Base-by-base conservation (phyloP, 208 protist genomes). In the Phytomonas sp. region DNA sequence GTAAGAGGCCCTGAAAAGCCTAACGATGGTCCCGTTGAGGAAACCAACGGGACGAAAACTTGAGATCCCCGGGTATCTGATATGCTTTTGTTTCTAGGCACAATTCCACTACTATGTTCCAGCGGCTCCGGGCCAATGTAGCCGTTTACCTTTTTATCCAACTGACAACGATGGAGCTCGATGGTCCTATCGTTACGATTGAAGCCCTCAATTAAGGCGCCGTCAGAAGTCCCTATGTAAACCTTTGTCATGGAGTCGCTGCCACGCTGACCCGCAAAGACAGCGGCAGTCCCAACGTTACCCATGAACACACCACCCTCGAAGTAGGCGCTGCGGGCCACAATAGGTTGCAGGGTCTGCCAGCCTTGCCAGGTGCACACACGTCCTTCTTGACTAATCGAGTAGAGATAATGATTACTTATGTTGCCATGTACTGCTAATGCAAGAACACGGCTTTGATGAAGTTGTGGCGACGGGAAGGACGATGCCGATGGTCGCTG, bases 241-340 rank as follows among this genome's bases (percentile, higher is more conserved):
- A 93, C 84, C 52, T 84, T 74, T 36, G 79, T 86, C 73, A 93
- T 83, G 7, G 84, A 81, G 67, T 87, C 84, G 5, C 80, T 80
- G 40, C 75, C 82, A 6, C 75, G 66, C 59, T 71, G 74, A 36
- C 75, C 66, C 14, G 81, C 78, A 68, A 90, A 87, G 61, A 67
- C 75, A 2, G 87, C 84, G 40, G 73, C 71, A 33, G 75, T 82
- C 66, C 69, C 79, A 34, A 79, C 73, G 63, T 67, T 77, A 40
- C 83, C 83, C 73, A 86, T 78, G 3, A 75, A 62, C n/a, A 72
- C 71, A 60, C 77, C 84, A n/a, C 75, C 72, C 40, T 49, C 40
- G 4, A 84, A 52, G 71, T 80, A 79, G 14, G 75, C 75, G 61
- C 72, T 74, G 61, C 78, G 82, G 42, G 79, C 77, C 60, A 81